Evolutionary conservation across 2,329 filamentous ascomycete species (phyloP), one percentile per base, ranked within the genome.

Genomic region (Trichoderma sp.): DNA sequence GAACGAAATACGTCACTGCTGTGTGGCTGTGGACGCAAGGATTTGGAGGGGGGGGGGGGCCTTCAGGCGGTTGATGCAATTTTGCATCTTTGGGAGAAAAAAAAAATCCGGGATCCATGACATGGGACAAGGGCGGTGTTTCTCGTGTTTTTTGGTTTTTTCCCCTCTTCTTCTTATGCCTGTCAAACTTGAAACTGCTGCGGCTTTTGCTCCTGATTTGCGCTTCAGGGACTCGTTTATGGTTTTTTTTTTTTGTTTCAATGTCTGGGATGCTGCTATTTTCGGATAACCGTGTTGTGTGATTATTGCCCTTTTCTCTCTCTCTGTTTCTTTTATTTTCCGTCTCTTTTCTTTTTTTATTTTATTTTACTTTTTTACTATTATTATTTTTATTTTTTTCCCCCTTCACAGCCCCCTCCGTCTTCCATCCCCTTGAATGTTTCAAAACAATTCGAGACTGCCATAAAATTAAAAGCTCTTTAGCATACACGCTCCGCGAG

Each of bases 11-110:
- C 61, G 61, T 65, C 50, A 65, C 61, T 56, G 29, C 35, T 15
- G 13, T 64, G 61, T 65, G 61, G 61, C 61, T 65, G 61, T 65
- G 61, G 37, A 42, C 27, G 61, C 61, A 54, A 64, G 50, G 61
- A 64, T 64, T n/a, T n/a, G n/a, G n/a, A n/a, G n/a, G n/a, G n/a
- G n/a, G n/a, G n/a, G n/a, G n/a, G n/a, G n/a, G n/a, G n/a, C n/a
- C n/a, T n/a, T n/a, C n/a, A n/a, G n/a, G n/a, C n/a, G n/a, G n/a
- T 56, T 45, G 25, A 39, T 64, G 25, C 53, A 22, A 53, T 25
- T 27, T 37, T 37, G 15, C 17, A 34, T 35, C 39, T n/a, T 35
- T n/a, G n/a, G n/a, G n/a, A n/a, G n/a, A n/a, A n/a, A n/a, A n/a
- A n/a, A n/a, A n/a, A n/a, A n/a, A n/a, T n/a, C n/a, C n/a, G n/a